phyloP scores from a whole-genome alignment of 2,329 filamentous ascomycete genomes.

The Pestalotiopsis sp. region DNA sequence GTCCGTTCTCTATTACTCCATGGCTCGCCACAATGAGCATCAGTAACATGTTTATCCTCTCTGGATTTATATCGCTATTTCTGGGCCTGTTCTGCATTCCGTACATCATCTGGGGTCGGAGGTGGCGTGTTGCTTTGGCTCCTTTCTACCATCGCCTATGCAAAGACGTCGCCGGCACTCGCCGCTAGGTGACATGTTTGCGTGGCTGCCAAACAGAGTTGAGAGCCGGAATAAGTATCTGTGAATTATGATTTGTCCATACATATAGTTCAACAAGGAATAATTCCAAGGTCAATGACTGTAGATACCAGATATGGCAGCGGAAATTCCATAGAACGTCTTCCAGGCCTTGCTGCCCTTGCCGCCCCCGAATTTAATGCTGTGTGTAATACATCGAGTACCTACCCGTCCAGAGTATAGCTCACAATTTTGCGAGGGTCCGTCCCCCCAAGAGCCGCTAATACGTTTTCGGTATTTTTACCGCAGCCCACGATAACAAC shows the following conservation, averaged over 20 bases:
- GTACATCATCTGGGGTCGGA: neutral
- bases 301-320: too few relatives aligned
- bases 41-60: conserved; percentile 12
- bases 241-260: too few relatives aligned
- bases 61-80: neutral
- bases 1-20: conserved; percentile 30
- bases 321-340: too few relatives aligned
- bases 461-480: neutral
- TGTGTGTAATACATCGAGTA: neutral
- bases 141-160: neutral
- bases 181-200: neutral
- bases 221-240: too few relatives aligned
- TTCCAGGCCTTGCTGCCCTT: too few relatives aligned
- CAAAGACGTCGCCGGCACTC: neutral
- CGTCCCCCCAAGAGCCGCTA: neutral
- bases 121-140: neutral
- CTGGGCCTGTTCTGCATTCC: neutral
- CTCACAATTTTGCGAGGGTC: neutral
- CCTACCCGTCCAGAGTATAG: neutral
- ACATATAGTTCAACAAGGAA: too few relatives aligned
- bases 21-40: conserved; percentile 25
- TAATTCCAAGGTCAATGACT: too few relatives aligned
- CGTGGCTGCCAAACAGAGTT: too few relatives aligned
- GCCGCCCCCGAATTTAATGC: neutral
- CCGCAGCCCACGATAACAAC: neutral